phyloP scores from a whole-genome alignment of 352 stramenopile species.

The Pythium folliculosum region DNA sequence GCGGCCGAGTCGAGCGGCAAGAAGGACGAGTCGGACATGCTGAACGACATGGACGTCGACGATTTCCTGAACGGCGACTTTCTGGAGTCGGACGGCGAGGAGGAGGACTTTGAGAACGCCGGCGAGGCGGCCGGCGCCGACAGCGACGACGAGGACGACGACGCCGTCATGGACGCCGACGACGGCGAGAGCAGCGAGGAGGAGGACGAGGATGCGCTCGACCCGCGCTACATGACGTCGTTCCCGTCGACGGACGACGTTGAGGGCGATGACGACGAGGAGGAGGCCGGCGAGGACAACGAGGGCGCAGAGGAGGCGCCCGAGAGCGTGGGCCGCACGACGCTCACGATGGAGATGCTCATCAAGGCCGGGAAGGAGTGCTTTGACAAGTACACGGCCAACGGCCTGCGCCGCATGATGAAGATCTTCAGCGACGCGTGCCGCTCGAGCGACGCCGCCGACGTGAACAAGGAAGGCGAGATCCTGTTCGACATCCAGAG shows the following conservation, averaged over 20 bases:
- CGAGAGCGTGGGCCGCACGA: slow-evolving; percentile 47
- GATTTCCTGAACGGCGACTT: slow-evolving; percentile 86
- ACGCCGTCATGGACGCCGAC: slow-evolving; percentile 42
- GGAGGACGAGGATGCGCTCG: slow-evolving; percentile 77
- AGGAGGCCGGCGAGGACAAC: slow-evolving; percentile 22
- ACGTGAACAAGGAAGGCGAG: slow-evolving; percentile 65
- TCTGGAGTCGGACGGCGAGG: slow-evolving; percentile 65
- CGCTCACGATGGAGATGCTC: slow-evolving; percentile 78
- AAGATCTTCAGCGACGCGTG: slow-evolving; percentile 95
- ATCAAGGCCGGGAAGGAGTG: slow-evolving; percentile 86
- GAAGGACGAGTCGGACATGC: slow-evolving; percentile 75
- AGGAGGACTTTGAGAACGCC: slow-evolving; percentile 18
- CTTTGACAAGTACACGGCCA: slow-evolving; percentile 88
- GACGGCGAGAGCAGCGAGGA: slow-evolving; percentile 77
- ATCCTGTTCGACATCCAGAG: slow-evolving; percentile 93
- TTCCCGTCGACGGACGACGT: slow-evolving; percentile 36
- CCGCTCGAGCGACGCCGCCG: slow-evolving; percentile 88
- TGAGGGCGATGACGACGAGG: slow-evolving; percentile 30
- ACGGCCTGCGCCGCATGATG: slow-evolving; percentile 89
- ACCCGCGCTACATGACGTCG: slow-evolving; percentile 74
- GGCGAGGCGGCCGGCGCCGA: slow-evolving; percentile 29
- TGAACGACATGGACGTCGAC: slow-evolving; percentile 89
- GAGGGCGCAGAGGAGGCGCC: slow-evolving; percentile 22
- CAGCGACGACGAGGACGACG: slow-evolving; percentile 32
- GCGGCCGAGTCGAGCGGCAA: slow-evolving; percentile 26